Percentiles rank a stretch among this genome's conserved stretches.
These are phyloP conservation scores for Musa beccarii DNA, from an alignment of 176 grass and related monocot species.

Conservation along the genomic window DNA sequence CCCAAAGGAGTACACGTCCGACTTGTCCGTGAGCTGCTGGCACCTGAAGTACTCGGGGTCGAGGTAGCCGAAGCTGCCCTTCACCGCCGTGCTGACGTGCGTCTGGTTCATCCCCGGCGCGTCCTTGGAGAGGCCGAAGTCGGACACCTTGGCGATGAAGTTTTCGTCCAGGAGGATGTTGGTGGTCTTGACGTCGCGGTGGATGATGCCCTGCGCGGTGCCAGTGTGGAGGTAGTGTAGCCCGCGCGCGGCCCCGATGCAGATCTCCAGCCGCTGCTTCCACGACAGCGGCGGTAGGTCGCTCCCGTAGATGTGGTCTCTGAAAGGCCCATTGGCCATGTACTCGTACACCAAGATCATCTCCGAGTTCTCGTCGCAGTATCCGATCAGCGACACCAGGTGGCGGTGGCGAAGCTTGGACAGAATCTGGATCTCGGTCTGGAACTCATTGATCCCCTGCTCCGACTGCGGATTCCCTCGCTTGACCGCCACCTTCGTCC, in stretches of 20 bases:
- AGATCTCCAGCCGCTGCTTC: background rate
- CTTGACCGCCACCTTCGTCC: background rate
- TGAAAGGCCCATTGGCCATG: conserved; percentile 1
- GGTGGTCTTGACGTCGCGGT: background rate
- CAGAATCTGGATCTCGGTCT: background rate
- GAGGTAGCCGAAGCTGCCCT: conserved; percentile 2
- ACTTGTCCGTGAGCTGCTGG: conserved; percentile 1
- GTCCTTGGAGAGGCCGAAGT: conserved; percentile 1
- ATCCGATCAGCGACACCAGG: background rate
- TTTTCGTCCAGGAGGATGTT: conserved; percentile 1
- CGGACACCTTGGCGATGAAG: background rate
- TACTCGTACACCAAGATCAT: background rate
- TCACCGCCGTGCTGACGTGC: conserved; percentile 1
- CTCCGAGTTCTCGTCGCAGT: background rate
- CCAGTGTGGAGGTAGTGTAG: conserved; percentile 2
- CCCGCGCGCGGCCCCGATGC: background rate
- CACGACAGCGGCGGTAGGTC: background rate
- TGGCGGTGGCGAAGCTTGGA: conserved; percentile 2
- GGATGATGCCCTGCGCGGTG: background rate
- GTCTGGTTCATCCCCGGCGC: background rate
- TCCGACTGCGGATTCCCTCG: background rate
- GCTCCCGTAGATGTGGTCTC: background rate
- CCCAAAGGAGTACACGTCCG: conserved; percentile 1
- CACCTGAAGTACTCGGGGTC: background rate
- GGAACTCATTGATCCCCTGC: background rate